Evolutionary conservation across 2,329 filamentous ascomycete species (phyloP), one percentile per base, ranked within the genome.

Genomic region (Xylaria sp.): DNA sequence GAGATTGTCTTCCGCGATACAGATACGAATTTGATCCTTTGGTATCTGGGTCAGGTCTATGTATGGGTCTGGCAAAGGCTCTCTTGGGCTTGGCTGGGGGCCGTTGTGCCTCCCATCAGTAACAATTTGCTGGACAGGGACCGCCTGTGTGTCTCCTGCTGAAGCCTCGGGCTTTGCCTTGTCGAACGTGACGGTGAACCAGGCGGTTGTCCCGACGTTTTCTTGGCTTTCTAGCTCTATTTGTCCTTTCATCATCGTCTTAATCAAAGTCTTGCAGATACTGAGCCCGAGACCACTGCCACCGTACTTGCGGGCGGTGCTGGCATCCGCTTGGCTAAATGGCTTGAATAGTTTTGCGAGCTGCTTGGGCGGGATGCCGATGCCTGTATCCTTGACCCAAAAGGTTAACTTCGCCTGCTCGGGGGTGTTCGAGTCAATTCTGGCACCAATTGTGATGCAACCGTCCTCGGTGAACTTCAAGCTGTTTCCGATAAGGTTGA

Each of bases 231-330:
- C 88, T 1, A 97, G 82, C 73, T 87, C 86, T 56, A 97, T 95
- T 56, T 82, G 86, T 39, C 92, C 92, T 57, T 90, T 86, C 83
- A 97, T 92, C 73, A 96, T 92, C 18, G 90, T 91, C 74, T 96
- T 90, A 57, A 97, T 92, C 40, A 97, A 85, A 0, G 90, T 92
- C 73, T 96, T 96, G 81, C 92, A 96, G 61, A 97, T 97, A 67
- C 90, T 95, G 40, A 97, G 79, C 1, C 92, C 92, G 2, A 97
- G 84, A 20, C 92, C 92, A 62, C 91, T 96, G 40, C 92, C 92
- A 39, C 92, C 92, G 64, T 96, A 97, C 68, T 92, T 94, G 48
- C 92, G 82, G 49, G 92, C 91, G 2, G 92, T 96, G 63, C 90
- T 94, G 44, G 88, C 89, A 72, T 97, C 92, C 1, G 93, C 92